Evolutionary conservation across 306 rosid genomes (phyloP).

Genomic region (Carpinus fangiana): DNA sequence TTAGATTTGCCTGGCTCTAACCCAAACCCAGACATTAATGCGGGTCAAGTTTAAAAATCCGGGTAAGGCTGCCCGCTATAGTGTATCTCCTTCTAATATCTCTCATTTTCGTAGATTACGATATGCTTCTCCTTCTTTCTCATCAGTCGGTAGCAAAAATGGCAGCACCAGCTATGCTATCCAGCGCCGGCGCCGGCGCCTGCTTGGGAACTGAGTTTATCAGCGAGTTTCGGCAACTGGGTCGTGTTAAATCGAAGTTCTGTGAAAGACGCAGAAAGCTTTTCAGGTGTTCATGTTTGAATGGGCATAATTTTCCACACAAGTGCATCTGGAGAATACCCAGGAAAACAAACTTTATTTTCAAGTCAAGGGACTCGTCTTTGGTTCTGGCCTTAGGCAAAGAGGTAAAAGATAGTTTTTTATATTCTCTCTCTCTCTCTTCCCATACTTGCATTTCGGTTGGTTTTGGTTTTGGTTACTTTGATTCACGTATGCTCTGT

Average conservation of each 20-base stretch:
- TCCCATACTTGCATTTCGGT: background rate
- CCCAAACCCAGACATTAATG: too few species aligned
- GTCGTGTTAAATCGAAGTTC: slow-evolving; percentile 27
- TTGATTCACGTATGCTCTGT: background rate
- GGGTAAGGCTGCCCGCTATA: background rate
- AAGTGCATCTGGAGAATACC: slow-evolving; percentile 35
- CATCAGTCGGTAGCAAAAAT: slow-evolving; percentile 26
- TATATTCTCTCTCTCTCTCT: slow-evolving; percentile 9
- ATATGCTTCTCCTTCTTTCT: background rate
- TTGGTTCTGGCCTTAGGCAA: slow-evolving; percentile 53
- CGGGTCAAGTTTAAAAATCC: background rate
- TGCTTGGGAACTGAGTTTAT: slow-evolving; percentile 18
- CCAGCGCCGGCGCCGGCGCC: slow-evolving; percentile 39
- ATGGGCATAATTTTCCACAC: slow-evolving; percentile 26
- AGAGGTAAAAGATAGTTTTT: slow-evolving; percentile 72
- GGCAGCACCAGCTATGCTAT: slow-evolving; percentile 53
- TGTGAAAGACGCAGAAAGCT: slow-evolving; percentile 30
- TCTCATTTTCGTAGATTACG: background rate
- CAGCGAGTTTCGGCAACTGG: slow-evolving; percentile 37
- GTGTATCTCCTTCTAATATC: background rate
- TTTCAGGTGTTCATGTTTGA: slow-evolving; percentile 27
- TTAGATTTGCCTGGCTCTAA: too few species aligned
- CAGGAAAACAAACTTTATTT: slow-evolving; percentile 21
- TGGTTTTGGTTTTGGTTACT: slow-evolving; percentile 3
- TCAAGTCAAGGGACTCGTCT: slow-evolving; percentile 27